Evolutionary conservation across 495 filamentous ascomycete genomes (phyloP).

Genomic region (Talaromyces wortmannii): DNA sequence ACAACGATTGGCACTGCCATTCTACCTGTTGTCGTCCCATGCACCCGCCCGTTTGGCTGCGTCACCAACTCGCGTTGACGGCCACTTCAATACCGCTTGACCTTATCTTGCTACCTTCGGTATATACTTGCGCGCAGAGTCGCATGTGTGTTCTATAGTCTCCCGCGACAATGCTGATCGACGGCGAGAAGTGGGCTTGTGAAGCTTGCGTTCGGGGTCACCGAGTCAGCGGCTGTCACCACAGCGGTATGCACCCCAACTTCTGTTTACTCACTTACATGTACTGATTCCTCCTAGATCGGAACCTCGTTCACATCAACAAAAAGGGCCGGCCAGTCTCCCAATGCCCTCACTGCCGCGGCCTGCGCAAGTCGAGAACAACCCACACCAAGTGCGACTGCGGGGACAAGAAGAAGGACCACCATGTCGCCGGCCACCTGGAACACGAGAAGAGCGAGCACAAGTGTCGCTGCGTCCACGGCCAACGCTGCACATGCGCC

Average conservation of each 20-base stretch:
- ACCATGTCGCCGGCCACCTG: slow-evolving; percentile 50
- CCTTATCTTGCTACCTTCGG: background rate
- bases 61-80: no score
- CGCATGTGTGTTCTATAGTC: slow-evolving; percentile 39
- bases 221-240: slow-evolving; percentile 91
- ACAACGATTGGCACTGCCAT: no score
- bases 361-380: slow-evolving; percentile 93
- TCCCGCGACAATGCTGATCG: slow-evolving; percentile 63
- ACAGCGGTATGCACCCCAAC: slow-evolving; percentile 60
- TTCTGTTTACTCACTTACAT: slow-evolving; percentile 18
- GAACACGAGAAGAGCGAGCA: slow-evolving; percentile 54
- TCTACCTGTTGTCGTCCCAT: no score
- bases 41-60: no score
- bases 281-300: slow-evolving; percentile 51
- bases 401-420: slow-evolving; percentile 71
- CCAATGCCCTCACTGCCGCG: slow-evolving; percentile 96
- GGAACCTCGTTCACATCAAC: slow-evolving; percentile 90
- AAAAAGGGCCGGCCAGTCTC: slow-evolving; percentile 98
- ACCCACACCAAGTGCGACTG: slow-evolving; percentile 97
- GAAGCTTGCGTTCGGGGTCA: slow-evolving; percentile 92
- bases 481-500: slow-evolving; percentile 85
- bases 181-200: slow-evolving; percentile 87
- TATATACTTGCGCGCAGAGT: slow-evolving; percentile 13
- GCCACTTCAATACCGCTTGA: background rate
- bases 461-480: slow-evolving; percentile 81